Evolutionary conservation across 345 rosid species (phyloP).

Genomic region (Bruguiera gymnorhiza): DNA sequence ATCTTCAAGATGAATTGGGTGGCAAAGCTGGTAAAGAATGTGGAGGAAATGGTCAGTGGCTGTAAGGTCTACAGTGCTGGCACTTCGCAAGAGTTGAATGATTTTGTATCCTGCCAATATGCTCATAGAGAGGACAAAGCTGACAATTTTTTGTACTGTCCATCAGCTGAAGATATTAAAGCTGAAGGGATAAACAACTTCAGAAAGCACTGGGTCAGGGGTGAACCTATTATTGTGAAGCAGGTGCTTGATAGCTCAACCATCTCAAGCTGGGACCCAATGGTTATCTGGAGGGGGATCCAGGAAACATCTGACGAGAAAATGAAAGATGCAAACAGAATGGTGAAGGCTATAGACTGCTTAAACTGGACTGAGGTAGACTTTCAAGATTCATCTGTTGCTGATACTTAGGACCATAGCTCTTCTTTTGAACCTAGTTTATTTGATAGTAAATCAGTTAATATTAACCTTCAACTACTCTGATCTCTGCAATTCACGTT

Average conservation of each 20-base stretch:
- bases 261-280: conserved; percentile 74
- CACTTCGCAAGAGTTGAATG: conserved; percentile 25
- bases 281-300: conserved; percentile 70
- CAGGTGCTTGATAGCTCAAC: conserved; percentile 61
- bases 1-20: conserved; percentile 99
- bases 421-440: neutral
- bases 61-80: conserved; percentile 55
- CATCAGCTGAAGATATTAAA: conserved; percentile 50
- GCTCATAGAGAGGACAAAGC: conserved; percentile 53
- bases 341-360: conserved; percentile 75
- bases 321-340: conserved; percentile 53
- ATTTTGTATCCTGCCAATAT: conserved; percentile 42
- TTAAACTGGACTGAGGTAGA: conserved; percentile 72
- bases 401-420: conserved; percentile 20
- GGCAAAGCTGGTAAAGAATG: conserved; percentile 90
- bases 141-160: conserved; percentile 64
- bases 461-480: conserved; percentile 3
- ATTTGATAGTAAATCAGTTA: neutral
- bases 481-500: conserved; percentile 12
- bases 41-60: conserved; percentile 89
- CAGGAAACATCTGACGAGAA: conserved; percentile 69
- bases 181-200: conserved; percentile 56
- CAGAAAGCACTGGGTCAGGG: conserved; percentile 76
- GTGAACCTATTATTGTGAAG: conserved; percentile 68
- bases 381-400: conserved; percentile 7